These are phyloP conservation scores for Ehretia macrophylla DNA, from an alignment of 257 asterid species.

Conservation along the genomic window DNA sequence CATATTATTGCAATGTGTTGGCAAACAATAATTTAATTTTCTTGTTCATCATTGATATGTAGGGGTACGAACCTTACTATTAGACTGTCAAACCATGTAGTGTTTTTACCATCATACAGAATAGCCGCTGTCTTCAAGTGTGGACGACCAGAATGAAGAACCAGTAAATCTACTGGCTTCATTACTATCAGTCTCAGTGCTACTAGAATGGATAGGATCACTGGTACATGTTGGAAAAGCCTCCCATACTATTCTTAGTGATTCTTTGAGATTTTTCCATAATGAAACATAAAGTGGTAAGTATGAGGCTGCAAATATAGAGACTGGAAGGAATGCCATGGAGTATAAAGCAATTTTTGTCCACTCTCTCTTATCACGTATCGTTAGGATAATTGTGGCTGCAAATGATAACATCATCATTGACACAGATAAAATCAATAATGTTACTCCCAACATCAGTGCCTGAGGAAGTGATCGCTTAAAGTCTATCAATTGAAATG, in stretches of 20 bases:
- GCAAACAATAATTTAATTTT: no score
- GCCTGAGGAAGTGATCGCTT: slow-evolving; percentile 10
- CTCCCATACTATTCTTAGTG: not conserved
- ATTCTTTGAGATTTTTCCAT: not conserved
- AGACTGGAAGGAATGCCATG: slow-evolving; percentile 12
- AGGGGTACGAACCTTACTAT: no score
- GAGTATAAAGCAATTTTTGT: slow-evolving; percentile 9
- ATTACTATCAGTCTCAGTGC: not conserved
- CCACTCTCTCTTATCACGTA: slow-evolving; percentile 10
- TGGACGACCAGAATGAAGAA: not conserved
- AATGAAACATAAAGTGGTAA: slow-evolving; percentile 3
- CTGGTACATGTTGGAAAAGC: no score
- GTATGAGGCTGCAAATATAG: slow-evolving; percentile 9
- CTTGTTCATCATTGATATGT: no score
- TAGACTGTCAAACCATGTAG: no score
- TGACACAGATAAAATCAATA: no score
- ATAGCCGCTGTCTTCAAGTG: not conserved
- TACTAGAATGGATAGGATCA: no score
- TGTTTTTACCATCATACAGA: not conserved
- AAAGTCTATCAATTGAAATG: slow-evolving; percentile 16
- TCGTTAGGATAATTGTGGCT: slow-evolving; percentile 15
- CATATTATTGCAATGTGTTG: no score
- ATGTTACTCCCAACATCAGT: slow-evolving; percentile 8
- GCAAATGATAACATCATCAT: slow-evolving; percentile 21
- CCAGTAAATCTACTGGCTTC: not conserved